Evolutionary conservation across 1,284 basidiomycete genomes (phyloP), one percentile per base, ranked within the genome.

Genomic region (Fomes fomentarius): DNA sequence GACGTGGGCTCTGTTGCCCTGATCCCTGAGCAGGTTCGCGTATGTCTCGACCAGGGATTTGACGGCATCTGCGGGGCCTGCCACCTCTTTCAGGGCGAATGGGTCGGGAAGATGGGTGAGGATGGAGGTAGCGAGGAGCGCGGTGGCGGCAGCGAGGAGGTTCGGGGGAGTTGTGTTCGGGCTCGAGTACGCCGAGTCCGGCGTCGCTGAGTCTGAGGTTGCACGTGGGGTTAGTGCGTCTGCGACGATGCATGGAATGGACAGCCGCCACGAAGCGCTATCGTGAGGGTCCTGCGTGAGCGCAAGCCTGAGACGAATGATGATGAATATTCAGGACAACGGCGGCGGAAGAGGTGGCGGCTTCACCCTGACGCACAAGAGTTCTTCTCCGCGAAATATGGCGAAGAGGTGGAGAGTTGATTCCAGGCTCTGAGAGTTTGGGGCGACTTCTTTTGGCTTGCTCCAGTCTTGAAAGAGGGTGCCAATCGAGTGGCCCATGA

Each of bases 401-500:
- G 42, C 56, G 4, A 63, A 35, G 5, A 63, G 19, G 7, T 43
- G 50, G 15, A 43, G 37, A 5, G 11, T 22, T n/a, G n/a, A n/a
- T n/a, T n/a, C n/a, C 28, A 14, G n/a, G 21, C 38, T 24, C 21
- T 19, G 21, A 24, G 19, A 12, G 12, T 12, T 11, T n/a, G n/a
- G 37, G 30, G 4, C 14, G n/a, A 17, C n/a, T n/a, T n/a, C n/a
- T n/a, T 25, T 19, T 22, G 19, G 30, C 15, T 10, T 30, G 19
- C 15, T 22, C 12, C 43, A 8, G 46, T 24, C 21, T 19, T 62
- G 60, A 19, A 49, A 26, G n/a, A 65, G 34, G 7, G 60, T 35
- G 9, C 63, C 63, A 19, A 65, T 8, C 14, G 54, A 46, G 30
- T 59, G 62, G 51, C 61, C 61, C 57, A 62, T 57, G 44, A 52